Percentiles rank a stretch among this genome's conserved stretches.
Conservation (phyloP, 208 protist species). For the Naegleria fowleri region DNA sequence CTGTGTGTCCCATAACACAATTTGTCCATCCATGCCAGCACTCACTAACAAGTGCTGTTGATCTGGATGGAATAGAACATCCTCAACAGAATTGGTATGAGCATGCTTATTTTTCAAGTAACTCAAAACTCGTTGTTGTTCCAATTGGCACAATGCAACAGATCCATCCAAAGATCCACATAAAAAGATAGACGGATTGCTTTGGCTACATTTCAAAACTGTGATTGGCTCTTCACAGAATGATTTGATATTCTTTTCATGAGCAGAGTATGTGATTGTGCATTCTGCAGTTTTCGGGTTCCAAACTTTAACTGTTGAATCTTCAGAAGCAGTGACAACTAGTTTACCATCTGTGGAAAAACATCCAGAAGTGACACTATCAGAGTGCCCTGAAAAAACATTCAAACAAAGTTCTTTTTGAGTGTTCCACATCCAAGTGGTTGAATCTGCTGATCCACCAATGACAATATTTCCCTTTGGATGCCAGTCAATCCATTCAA, state of each 20-base stretch:
- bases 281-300: slow-evolving; percentile 66
- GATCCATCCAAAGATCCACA: neutral
- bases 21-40: slow-evolving; percentile 50
- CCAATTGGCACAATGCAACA: neutral
- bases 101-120: neutral
- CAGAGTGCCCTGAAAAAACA: slow-evolving; percentile 81
- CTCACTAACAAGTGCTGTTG: slow-evolving; percentile 46
- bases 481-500: slow-evolving; percentile 74
- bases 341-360: slow-evolving; percentile 77
- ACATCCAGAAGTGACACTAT: slow-evolving; percentile 61
- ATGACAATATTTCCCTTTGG: slow-evolving; percentile 76
- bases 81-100: slow-evolving; percentile 11
- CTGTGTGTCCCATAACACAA: slow-evolving; percentile 63
- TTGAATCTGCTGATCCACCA: slow-evolving; percentile 74
- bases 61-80: neutral
- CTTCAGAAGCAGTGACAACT: slow-evolving; percentile 77
- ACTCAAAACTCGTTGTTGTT: neutral
- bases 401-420: slow-evolving; percentile 69
- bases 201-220: neutral
- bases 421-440: slow-evolving; percentile 86
- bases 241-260: slow-evolving; percentile 12
- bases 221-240: neutral
- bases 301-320: slow-evolving; percentile 77
- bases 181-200: neutral
- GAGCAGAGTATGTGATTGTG: neutral